phyloP scores from a whole-genome alignment of 495 filamentous ascomycete species.

The Penicillium angulare region DNA sequence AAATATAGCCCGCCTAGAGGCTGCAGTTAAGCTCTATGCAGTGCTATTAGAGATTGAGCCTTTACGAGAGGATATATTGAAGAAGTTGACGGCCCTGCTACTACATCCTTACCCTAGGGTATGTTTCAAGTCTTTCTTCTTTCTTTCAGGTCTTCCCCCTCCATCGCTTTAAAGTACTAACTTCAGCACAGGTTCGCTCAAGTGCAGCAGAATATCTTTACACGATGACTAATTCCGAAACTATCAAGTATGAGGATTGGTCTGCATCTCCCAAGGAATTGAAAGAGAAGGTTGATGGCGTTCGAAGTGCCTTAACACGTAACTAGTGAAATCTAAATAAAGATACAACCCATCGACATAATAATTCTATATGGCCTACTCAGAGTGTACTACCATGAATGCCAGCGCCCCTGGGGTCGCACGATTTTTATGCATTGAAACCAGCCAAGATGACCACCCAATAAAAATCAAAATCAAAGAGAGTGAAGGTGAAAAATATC shows the following conservation, averaged over 20 bases:
- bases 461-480: background rate
- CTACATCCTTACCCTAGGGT: constrained; percentile 65
- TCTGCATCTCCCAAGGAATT: constrained; percentile 38
- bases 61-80: constrained; percentile 44
- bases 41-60: constrained; percentile 50
- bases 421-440: too few species aligned
- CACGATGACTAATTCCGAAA: constrained; percentile 32
- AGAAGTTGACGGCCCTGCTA: constrained; percentile 58
- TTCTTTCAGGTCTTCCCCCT: background rate
- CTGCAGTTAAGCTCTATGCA: constrained; percentile 74
- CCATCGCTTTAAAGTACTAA: background rate
- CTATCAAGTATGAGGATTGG: constrained; percentile 42
- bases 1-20: constrained; percentile 74
- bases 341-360: too few species aligned
- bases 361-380: too few species aligned
- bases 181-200: constrained; percentile 33
- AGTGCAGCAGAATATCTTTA: constrained; percentile 39
- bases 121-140: constrained; percentile 16
- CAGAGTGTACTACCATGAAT: too few species aligned
- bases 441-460: background rate
- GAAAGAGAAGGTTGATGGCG: constrained; percentile 34
- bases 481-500: constrained; percentile 4
- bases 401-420: too few species aligned
- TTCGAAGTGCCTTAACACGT: constrained; percentile 18
- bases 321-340: too few species aligned